A percentile compares a stretch with the other conserved stretches of the same genome.
Evolutionary conservation across 192 early-diverging fungal species (phyloP).

Genomic region (Lunasporangiospora selenospora): DNA sequence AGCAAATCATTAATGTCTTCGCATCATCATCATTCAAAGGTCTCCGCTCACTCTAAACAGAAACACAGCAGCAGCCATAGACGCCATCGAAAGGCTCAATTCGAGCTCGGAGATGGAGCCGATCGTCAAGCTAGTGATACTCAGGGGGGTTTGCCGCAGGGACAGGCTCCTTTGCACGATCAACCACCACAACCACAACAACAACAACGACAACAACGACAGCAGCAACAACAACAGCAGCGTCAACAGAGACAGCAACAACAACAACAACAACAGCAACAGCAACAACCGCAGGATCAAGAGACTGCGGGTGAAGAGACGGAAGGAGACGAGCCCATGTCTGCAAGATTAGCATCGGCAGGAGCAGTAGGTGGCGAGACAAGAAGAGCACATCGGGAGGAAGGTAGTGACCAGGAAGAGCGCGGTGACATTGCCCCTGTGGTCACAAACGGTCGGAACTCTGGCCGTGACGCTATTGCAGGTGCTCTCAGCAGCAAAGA

Average conservation of each 20-base stretch:
- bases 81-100: conserved; percentile 22
- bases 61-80: background rate
- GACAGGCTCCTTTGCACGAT: too few species aligned
- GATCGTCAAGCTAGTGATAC: background rate
- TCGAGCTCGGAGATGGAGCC: conserved; percentile 18
- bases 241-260: background rate
- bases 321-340: background rate
- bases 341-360: background rate
- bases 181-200: background rate
- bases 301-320: too few species aligned
- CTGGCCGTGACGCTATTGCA: too few species aligned
- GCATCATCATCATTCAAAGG: too few species aligned
- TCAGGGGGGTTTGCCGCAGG: too few species aligned
- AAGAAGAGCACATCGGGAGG: background rate
- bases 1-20: too few species aligned
- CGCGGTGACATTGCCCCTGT: background rate
- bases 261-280: background rate
- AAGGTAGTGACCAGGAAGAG: background rate
- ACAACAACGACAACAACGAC: conserved; percentile 1
- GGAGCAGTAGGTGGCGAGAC: background rate
- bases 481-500: background rate
- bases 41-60: too few species aligned
- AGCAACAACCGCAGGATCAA: background rate
- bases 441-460: background rate
- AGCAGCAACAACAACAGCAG: conserved; percentile 8